phyloP scores from a whole-genome alignment of 148 eudicot species.

The Vaccinium corymbosum region DNA sequence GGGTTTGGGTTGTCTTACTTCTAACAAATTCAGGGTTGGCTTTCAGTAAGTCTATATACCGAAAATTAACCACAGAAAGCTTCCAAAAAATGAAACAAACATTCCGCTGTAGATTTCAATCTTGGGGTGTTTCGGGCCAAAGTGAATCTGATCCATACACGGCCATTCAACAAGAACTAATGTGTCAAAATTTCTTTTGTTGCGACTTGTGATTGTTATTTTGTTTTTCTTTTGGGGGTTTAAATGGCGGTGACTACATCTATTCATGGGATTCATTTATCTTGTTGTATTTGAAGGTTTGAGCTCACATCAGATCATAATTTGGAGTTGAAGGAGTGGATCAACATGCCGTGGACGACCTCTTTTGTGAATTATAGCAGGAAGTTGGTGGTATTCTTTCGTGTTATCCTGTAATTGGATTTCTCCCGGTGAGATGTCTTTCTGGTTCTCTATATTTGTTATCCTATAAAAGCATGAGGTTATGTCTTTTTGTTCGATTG shows the following conservation, averaged over 20 bases:
- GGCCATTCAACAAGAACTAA: neutral
- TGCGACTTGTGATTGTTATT: neutral
- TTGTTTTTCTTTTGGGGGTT: neutral
- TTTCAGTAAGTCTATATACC: neutral
- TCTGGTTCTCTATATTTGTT: neutral
- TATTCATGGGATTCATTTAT: slow-evolving; percentile 3
- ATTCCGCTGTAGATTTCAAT: neutral
- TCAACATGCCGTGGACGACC: slow-evolving; percentile 56
- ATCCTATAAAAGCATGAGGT: neutral
- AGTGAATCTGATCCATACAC: neutral
- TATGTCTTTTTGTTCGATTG: neutral
- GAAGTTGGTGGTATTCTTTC: slow-evolving; percentile 64
- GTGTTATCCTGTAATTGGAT: slow-evolving; percentile 45
- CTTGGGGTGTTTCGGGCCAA: neutral
- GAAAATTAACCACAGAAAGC: neutral
- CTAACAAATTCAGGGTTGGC: neutral
- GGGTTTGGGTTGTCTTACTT: neutral
- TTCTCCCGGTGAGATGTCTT: slow-evolving; percentile 26
- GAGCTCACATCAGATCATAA: slow-evolving; percentile 8
- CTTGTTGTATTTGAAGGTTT: neutral
- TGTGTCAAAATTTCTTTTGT: neutral
- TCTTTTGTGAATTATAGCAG: slow-evolving; percentile 32
- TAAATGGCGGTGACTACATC: neutral
- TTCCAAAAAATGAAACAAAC: neutral
- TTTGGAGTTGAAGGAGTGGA: slow-evolving; percentile 16